These are phyloP conservation scores for Phytophthora idaei DNA, from an alignment of 352 stramenopile genomes.

Conservation along the genomic window DNA sequence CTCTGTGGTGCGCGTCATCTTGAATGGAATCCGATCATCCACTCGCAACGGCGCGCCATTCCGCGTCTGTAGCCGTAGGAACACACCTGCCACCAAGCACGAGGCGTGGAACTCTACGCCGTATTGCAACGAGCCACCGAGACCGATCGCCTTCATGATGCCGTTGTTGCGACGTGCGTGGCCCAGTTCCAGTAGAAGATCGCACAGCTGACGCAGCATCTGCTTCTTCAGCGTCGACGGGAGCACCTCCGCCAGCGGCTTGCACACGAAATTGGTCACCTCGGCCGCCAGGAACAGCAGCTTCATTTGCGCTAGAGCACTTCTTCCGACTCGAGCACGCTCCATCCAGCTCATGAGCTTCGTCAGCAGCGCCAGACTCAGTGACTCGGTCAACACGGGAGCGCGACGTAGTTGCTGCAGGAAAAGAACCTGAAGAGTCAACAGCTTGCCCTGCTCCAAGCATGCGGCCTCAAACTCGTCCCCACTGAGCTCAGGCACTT, in stretches of 20 bases:
- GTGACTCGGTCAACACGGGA: slow-evolving; percentile 66
- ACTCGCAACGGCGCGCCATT: slow-evolving; percentile 69
- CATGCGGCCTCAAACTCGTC: slow-evolving; percentile 81
- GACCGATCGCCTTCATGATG: slow-evolving; percentile 87
- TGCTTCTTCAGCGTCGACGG: slow-evolving; percentile 77
- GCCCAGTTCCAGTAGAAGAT: slow-evolving; percentile 65
- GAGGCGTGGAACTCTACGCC: slow-evolving; percentile 82
- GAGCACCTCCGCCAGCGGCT: slow-evolving; percentile 59
- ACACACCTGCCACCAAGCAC: slow-evolving; percentile 74
- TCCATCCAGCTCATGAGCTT: slow-evolving; percentile 83
- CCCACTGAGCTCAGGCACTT: slow-evolving; percentile 80
- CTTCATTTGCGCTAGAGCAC: slow-evolving; percentile 79
- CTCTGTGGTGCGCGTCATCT: slow-evolving; percentile 81
- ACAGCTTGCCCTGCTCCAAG: slow-evolving; percentile 70
- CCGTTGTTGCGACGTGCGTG: slow-evolving; percentile 78
- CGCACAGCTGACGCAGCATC: slow-evolving; percentile 69
- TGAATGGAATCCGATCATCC: slow-evolving; percentile 79
- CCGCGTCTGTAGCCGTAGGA: slow-evolving; percentile 79
- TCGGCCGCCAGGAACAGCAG: slow-evolving; percentile 81
- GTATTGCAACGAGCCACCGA: slow-evolving; percentile 76
- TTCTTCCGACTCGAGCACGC: slow-evolving; percentile 55
- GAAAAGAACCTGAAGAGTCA: slow-evolving; percentile 83
- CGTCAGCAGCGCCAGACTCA: slow-evolving; percentile 69
- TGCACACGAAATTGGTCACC: slow-evolving; percentile 75
- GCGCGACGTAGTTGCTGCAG: slow-evolving; percentile 71